Evolutionary conservation across 257 asterid species (phyloP).

Genomic region (Pogostemon cablin): DNA sequence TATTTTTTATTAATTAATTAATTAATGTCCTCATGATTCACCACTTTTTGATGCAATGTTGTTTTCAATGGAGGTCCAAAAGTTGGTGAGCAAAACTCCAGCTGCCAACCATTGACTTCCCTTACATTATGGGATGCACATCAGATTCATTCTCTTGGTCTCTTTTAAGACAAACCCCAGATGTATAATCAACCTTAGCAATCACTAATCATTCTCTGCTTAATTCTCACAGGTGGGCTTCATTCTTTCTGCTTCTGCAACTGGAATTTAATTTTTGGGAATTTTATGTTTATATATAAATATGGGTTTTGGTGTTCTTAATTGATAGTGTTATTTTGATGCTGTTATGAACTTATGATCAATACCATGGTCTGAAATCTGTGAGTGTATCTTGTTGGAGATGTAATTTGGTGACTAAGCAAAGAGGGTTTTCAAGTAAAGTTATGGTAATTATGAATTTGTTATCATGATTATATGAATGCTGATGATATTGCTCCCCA

Average conservation of each 20-base stretch:
- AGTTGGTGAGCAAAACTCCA: constrained; percentile 77
- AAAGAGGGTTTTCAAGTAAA: constrained; percentile 25
- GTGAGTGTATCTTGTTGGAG: constrained; percentile 11
- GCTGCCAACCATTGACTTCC: constrained; percentile 80
- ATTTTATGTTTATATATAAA: neutral
- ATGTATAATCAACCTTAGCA: constrained; percentile 21
- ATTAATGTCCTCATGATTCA: constrained; percentile 19
- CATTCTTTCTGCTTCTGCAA: constrained; percentile 6
- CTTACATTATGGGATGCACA: constrained; percentile 61
- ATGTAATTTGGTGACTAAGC: constrained; percentile 16
- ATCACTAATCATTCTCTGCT: constrained; percentile 3
- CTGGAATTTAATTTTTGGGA: neutral
- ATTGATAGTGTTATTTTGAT: constrained; percentile 9
- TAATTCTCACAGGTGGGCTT: constrained; percentile 38
- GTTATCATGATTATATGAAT: constrained; percentile 28
- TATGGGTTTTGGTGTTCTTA: constrained; percentile 21
- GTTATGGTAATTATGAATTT: constrained; percentile 21
- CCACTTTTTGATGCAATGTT: constrained; percentile 31
- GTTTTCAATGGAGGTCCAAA: constrained; percentile 38
- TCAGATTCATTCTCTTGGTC: constrained; percentile 13
- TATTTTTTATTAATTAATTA: neutral
- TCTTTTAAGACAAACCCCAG: constrained; percentile 34
- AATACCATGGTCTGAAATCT: constrained; percentile 20
- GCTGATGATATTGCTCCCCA: constrained; percentile 34
- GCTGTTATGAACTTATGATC: neutral